Evolutionary conservation across 805 yeast genomes (phyloP), one percentile per base, ranked within the genome.

Genomic region (Kazachstania africana): DNA sequence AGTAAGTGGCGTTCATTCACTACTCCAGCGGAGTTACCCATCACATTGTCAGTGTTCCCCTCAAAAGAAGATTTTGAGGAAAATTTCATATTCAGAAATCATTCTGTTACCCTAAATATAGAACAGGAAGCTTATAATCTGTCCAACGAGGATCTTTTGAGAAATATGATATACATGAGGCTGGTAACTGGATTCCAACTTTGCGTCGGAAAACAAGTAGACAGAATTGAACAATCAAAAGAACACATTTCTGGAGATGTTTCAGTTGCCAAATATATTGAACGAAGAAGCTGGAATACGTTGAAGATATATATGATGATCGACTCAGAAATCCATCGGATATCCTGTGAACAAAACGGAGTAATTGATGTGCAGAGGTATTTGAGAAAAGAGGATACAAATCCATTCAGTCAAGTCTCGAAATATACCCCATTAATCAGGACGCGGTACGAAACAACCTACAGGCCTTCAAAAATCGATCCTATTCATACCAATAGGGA

Each of bases 1-100:
- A 77, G 87, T 31, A 87, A 87, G 48, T 91, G 99, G 99, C 71
- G 83, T 32, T 87, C 97, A 0, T 65, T 93, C 32, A 78, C 85
- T 10, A 74, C 95, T 0, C 99, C 99, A 0, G 96, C 97, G 0
- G 78, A 94, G 5, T 61, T 91, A 16, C 99, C 99, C 0, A 61
- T 82, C 0, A 75, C 84, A 2, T 75, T 93, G 0, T 72, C 79
- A 2, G 65, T 78, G 8, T 87, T 87, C 45, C 96, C 97, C 0
- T 54, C 77, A 0, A 58, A 65, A 9, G 62, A 64, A 4, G 85
- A 82, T 35, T 75, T 87, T 50, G 72, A 77, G 29, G 65, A 66
- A 3, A 76, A 81, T 38, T 88, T 76, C 53, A 72, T 81, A 1
- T 77, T 83, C 44, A 81, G 87, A 43, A 75, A 78, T n/a, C 93